These are phyloP conservation scores for Pterocarpus santalinus DNA, from an alignment of 306 rosid genomes.

Conservation along the genomic window DNA sequence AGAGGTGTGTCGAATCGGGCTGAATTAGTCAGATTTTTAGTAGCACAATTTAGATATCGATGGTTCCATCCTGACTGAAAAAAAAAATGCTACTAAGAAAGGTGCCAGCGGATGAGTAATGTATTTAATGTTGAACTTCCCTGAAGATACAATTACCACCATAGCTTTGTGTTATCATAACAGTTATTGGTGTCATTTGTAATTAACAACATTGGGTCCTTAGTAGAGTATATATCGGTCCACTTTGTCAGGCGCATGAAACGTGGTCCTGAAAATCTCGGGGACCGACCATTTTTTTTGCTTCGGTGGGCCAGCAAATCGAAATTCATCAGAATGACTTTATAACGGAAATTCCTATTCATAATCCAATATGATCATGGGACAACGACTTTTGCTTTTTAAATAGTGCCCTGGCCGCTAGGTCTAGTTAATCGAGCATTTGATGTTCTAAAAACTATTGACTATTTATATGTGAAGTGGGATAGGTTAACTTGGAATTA, in stretches of 20 bases:
- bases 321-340: no score
- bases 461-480: no score
- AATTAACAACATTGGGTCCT: not conserved
- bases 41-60: no score
- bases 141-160: not conserved
- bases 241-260: not conserved
- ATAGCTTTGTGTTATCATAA: not conserved
- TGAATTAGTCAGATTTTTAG: no score
- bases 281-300: no score
- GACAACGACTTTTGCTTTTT: not conserved
- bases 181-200: not conserved
- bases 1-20: not conserved
- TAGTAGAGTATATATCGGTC: not conserved
- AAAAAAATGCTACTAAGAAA: no score
- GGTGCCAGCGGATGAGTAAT: not conserved
- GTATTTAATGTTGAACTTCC: not conserved
- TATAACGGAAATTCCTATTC: not conserved
- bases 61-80: no score
- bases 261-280: not conserved
- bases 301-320: not conserved
- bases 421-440: no score
- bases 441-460: no score
- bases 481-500: no score
- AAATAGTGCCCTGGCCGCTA: not conserved
- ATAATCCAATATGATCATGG: not conserved